Evolutionary conservation across 192 early-diverging fungal genomes (phyloP).

Genomic region (Lunasporangiospora selenospora): DNA sequence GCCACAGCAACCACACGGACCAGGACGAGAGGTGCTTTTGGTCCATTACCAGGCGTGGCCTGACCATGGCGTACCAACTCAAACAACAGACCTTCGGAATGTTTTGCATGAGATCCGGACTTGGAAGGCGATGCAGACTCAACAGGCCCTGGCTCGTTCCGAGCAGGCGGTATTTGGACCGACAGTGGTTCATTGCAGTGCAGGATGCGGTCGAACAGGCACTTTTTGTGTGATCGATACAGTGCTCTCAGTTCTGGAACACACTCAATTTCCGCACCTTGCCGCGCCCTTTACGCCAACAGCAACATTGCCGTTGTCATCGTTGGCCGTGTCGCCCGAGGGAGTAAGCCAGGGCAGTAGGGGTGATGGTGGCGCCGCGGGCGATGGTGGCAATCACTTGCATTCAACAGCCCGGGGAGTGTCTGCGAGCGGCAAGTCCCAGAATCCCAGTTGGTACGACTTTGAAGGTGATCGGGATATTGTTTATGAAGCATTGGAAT

Average conservation of each 20-base stretch:
- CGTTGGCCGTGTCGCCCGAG: no score
- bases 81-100: conserved; percentile 58
- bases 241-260: conserved; percentile 29
- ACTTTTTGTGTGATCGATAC: conserved; percentile 81
- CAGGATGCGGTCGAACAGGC: conserved; percentile 88
- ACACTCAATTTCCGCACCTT: conserved; percentile 11
- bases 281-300: background rate
- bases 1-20: background rate
- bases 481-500: conserved; percentile 65
- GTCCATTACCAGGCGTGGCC: conserved; percentile 85
- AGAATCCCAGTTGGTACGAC: no score
- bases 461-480: conserved; percentile 56
- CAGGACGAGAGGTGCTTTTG: conserved; percentile 57
- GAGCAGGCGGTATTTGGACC: conserved; percentile 50
- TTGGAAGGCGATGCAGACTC: conserved; percentile 35
- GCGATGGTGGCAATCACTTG: background rate
- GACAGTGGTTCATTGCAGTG: conserved; percentile 85
- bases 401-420: conserved; percentile 35
- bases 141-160: background rate
- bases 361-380: conserved; percentile 7
- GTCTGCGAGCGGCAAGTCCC: conserved; percentile 45
- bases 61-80: conserved; percentile 77
- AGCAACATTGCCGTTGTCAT: no score
- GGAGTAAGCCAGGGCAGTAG: background rate
- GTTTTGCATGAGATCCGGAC: conserved; percentile 44